These are phyloP conservation scores for Zangia roseola DNA, from an alignment of 768 basidiomycete genomes.

Conservation along the genomic window DNA sequence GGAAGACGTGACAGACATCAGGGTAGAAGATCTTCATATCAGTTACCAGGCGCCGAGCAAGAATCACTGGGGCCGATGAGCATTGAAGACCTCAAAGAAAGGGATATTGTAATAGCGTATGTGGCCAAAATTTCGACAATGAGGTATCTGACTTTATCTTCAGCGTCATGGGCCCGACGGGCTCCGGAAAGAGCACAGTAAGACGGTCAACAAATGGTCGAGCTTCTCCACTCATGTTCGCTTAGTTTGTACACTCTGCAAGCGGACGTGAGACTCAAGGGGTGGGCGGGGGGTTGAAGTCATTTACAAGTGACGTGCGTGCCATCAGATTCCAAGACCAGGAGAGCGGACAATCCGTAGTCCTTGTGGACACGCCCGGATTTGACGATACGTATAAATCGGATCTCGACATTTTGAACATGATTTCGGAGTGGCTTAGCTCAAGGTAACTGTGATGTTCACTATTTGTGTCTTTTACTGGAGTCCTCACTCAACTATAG, in stretches of 20 bases:
- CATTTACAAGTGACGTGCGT: conserved; percentile 8
- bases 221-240: neutral
- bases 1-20: too few species aligned
- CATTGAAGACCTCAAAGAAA: neutral
- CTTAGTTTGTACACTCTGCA: conserved; percentile 11
- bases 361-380: conserved; percentile 26
- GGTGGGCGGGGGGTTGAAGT: conserved; percentile 8
- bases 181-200: conserved; percentile 15
- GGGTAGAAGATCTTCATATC: too few species aligned
- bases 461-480: neutral
- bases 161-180: conserved; percentile 23
- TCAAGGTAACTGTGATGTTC: conserved; percentile 2
- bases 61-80: neutral
- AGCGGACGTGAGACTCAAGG: conserved; percentile 1
- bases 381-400: conserved; percentile 20
- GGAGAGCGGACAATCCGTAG: neutral
- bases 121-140: neutral
- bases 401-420: conserved; percentile 13
- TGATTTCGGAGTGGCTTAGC: conserved; percentile 17
- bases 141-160: neutral
- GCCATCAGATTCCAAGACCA: conserved; percentile 7
- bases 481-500: neutral
- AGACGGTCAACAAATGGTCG: neutral
- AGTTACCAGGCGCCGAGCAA: too few species aligned
- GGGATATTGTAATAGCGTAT: conserved; percentile 15